These are phyloP conservation scores for Corylus americana DNA, from an alignment of 306 rosid species.

Conservation along the genomic window DNA sequence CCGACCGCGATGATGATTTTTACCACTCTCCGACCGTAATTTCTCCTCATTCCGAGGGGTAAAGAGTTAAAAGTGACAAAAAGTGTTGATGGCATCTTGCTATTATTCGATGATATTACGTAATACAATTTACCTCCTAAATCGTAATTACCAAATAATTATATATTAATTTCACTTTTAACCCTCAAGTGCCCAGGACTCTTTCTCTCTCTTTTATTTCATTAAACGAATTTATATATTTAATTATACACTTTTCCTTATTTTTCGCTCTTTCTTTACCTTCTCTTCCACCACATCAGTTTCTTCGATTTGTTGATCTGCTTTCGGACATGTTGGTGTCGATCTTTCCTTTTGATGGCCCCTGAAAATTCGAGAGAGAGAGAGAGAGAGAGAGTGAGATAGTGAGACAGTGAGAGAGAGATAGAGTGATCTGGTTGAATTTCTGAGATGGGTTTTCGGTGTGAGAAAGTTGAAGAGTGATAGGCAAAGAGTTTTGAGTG, in stretches of 20 bases:
- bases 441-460: conserved; percentile 44
- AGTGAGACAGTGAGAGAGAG: conserved; percentile 15
- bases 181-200: background rate
- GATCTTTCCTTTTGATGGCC: conserved; percentile 58
- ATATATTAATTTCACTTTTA: conserved; percentile 1
- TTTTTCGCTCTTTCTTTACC: conserved; percentile 48
- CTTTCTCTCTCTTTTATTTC: background rate
- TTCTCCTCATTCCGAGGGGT: conserved; percentile 26
- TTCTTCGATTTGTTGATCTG: conserved; percentile 96
- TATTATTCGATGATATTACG: conserved; percentile 26
- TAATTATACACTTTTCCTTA: background rate
- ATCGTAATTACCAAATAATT: conserved; percentile 4
- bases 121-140: conserved; percentile 21
- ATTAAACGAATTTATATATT: background rate
- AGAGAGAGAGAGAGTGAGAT: conserved; percentile 1
- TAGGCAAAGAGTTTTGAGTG: conserved; percentile 15
- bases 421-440: conserved; percentile 34
- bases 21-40: conserved; percentile 29
- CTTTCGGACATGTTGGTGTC: conserved; percentile 60
- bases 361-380: conserved; percentile 34
- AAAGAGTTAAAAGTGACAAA: background rate
- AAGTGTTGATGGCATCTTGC: conserved; percentile 22
- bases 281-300: conserved; percentile 57
- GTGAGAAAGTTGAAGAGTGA: conserved; percentile 29
- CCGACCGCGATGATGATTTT: conserved; percentile 52